phyloP scores from a whole-genome alignment of 2,329 filamentous ascomycete species.

The Apiospora marii region DNA sequence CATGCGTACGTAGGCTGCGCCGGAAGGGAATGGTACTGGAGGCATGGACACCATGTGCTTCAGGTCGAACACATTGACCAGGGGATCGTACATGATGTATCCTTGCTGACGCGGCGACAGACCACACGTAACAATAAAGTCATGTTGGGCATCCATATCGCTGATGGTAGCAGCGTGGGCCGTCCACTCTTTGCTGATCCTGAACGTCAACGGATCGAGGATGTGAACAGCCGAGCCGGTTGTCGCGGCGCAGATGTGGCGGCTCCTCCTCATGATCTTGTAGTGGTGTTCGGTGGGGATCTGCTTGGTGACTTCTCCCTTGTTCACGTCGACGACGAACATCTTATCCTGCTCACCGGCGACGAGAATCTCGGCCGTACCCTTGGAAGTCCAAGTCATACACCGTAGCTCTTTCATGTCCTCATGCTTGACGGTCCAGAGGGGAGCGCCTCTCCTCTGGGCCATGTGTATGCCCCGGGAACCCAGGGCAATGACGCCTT shows the following conservation, averaged over 20 bases:
- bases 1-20: slow-evolving; percentile 94
- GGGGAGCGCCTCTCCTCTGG: slow-evolving; percentile 78
- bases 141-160: slow-evolving; percentile 96
- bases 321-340: slow-evolving; percentile 76
- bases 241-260: slow-evolving; percentile 92
- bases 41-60: slow-evolving; percentile 88
- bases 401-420: slow-evolving; percentile 89
- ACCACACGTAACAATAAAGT: slow-evolving; percentile 94
- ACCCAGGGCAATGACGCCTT: slow-evolving; percentile 86
- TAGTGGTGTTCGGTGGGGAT: slow-evolving; percentile 80
- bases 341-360: slow-evolving; percentile 87
- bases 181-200: slow-evolving; percentile 85
- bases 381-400: slow-evolving; percentile 94
- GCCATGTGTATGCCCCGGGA: slow-evolving; percentile 87
- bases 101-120: slow-evolving; percentile 85
- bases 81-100: slow-evolving; percentile 84
- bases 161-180: slow-evolving; percentile 89
- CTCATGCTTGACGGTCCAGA: slow-evolving; percentile 85
- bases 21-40: slow-evolving; percentile 90
- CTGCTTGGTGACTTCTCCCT: slow-evolving; percentile 76
- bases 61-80: slow-evolving; percentile 95
- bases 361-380: slow-evolving; percentile 82
- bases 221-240: slow-evolving; percentile 84
- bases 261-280: slow-evolving; percentile 88
- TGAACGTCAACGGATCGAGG: slow-evolving; percentile 80